Evolutionary conservation across 306 rosid genomes (phyloP), one percentile per base, ranked within the genome.

Genomic region (Lotus japonicus): DNA sequence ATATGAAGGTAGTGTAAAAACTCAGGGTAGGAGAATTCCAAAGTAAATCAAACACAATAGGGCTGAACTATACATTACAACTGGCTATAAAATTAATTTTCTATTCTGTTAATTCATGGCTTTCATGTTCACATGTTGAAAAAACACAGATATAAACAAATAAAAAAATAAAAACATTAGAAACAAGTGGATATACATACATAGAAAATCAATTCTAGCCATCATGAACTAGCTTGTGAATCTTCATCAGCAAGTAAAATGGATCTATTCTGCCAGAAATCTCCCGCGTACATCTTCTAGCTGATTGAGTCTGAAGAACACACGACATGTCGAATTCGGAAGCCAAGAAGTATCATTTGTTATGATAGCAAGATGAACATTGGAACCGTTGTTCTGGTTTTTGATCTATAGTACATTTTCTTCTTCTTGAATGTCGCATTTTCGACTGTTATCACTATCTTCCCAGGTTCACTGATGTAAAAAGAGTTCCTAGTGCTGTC

Each of bases 401-500:
- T 90, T 12, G 77, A 85, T 79, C 99, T 88, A 62, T 90, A 87
- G 7, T 68, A 74, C 68, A 87, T 73, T 36, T 41, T 85, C 80
- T 77, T 94, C 78, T 81, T 88, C 81, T 84, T 94, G 84, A 64
- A 86, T 14, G 73, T 79, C 13, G 65, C 76, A 70, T 94, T 90
- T 55, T 87, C 88, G 46, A 90, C 73, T 48, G 96, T 85, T 9
- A 90, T 66, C 5, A 79, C 57, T 13, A 94, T 82, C 82, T 73
- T 94, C 41, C 99, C 99, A 4, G 99, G 92, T 76, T 94, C 99
- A 76, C 12, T 84, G 18, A 88, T 82, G 80, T 85, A 88, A 80
- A 94, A 94, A 14, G 90, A 86, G 78, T 94, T 88, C 71, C 95
- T 85, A 17, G 87, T 70, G 75, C 83, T 63, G 11, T 80, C 86